phyloP scores from a whole-genome alignment of 345 rosid genomes.

The Abelmoschus esculentus region DNA sequence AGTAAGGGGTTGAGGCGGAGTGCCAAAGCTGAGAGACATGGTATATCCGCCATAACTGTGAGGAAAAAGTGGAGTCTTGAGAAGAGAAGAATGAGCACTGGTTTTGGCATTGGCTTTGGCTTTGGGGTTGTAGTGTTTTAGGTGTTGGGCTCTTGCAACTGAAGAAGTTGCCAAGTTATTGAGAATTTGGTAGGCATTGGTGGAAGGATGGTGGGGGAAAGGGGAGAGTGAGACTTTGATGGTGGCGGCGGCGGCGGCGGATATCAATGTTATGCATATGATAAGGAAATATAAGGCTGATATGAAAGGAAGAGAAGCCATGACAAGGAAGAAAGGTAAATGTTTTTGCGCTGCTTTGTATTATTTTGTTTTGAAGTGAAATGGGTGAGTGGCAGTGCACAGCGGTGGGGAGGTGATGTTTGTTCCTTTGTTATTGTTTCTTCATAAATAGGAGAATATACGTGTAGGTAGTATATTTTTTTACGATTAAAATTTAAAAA shows the following conservation, averaged over 20 bases:
- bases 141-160: not conserved
- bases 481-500: no score
- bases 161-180: conserved; percentile 2
- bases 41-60: conserved; percentile 79
- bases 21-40: conserved; percentile 67
- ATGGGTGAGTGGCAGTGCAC: no score
- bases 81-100: conserved; percentile 13
- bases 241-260: conserved; percentile 4
- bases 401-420: not conserved
- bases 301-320: not conserved
- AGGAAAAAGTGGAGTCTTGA: conserved; percentile 43
- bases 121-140: not conserved
- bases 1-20: conserved; percentile 53
- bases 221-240: not conserved
- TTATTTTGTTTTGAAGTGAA: not conserved
- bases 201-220: not conserved
- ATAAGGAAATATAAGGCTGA: not conserved
- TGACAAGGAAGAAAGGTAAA: not conserved
- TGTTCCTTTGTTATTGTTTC: not conserved
- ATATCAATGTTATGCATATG: not conserved
- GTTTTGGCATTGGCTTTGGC: not conserved
- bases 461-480: no score
- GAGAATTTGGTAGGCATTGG: not conserved
- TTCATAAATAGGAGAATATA: not conserved
- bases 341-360: not conserved